Evolutionary conservation across 768 basidiomycete genomes (phyloP), one percentile per base, ranked within the genome.

Genomic region (Tylopilus subfusipes): DNA sequence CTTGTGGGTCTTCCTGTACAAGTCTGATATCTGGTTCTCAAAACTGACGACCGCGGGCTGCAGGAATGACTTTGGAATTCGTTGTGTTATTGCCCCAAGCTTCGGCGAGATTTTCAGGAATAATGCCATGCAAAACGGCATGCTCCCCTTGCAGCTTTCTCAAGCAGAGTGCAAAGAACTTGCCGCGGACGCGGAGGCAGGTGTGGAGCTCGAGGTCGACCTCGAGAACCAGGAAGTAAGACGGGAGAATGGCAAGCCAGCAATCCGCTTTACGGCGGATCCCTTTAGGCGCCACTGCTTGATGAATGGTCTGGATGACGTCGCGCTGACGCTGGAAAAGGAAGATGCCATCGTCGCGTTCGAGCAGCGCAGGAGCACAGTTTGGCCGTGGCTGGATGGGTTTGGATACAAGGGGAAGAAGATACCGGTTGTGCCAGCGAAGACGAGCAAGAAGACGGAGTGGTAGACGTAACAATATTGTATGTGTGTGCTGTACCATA

Each of bases 381-480:
- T 75, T 54, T 98, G 94, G 93, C 90, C 97, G 6, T 99, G 97
- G 97, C 73, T 98, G 68, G 92, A 99, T 66, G 97, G 96, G 33
- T 90, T 96, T 57, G 93, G 93, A 25, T 97, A 93, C 74, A 79
- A 85, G 66, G 88, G 85, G 43, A 82, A 78, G 40, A 88, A 86
- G 68, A 90, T 93, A 50, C 84, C 86, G 2, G 73, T 84, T 21
- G 63, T 68, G 9, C 62, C 74, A 8, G 63, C 56, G 19, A 78
- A 75, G 65, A 66, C 67, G 44, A 66, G 66, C 30, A 71, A 70
- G 48, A 83, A 82, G 72, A 87, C 82, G 68, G 90, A 93, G 40
- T 93, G 90, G 90, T 93, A 55, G 27, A 42, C 30, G 25, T 27
- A 10, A 13, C 16, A 21, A 24, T 2, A 29, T 33, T 29, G 48